These are phyloP conservation scores for Penicillium palitans DNA, from an alignment of 2,329 filamentous ascomycete genomes.

Conservation along the genomic window DNA sequence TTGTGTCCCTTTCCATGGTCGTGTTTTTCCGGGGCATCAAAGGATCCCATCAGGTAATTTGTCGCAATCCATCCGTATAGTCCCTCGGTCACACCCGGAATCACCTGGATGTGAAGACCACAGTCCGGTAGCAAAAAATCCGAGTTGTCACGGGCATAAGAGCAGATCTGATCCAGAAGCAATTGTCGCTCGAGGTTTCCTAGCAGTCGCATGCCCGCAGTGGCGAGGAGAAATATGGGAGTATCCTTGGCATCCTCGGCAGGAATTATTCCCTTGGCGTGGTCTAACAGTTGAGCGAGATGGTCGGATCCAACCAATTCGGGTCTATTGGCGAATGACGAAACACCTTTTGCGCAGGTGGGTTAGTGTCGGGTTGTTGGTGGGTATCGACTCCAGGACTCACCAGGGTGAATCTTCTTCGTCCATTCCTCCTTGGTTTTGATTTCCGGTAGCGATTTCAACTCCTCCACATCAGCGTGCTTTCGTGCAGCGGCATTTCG, in stretches of 20 bases:
- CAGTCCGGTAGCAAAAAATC: conserved; percentile 89
- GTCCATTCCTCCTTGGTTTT: conserved; percentile 84
- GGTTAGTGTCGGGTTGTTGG: conserved; percentile 7
- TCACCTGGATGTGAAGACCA: conserved; percentile 84
- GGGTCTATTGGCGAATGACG: conserved; percentile 78
- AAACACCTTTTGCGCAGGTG: conserved; percentile 60
- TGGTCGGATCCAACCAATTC: conserved; percentile 78
- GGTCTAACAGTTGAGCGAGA: conserved; percentile 73
- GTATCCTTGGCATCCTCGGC: conserved; percentile 75
- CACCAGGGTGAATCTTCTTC: conserved; percentile 89
- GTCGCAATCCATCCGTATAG: conserved; percentile 97
- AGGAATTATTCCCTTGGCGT: conserved; percentile 78
- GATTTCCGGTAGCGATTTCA: conserved; percentile 73
- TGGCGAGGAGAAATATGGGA: conserved; percentile 92
- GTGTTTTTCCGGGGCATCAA: conserved; percentile 73
- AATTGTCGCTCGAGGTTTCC: conserved; percentile 69
- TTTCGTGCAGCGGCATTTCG: conserved; percentile 68
- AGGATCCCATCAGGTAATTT: conserved; percentile 91
- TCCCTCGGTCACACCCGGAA: conserved; percentile 91
- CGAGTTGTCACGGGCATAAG: conserved; percentile 74
- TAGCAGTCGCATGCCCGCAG: conserved; percentile 88
- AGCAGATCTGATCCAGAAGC: conserved; percentile 76
- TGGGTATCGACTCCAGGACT: conserved; percentile 4
- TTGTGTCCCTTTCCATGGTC: conserved; percentile 83
- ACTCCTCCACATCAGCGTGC: conserved; percentile 58